Evolutionary conservation across 257 asterid species (phyloP).

Genomic region (Jacaranda copaia): DNA sequence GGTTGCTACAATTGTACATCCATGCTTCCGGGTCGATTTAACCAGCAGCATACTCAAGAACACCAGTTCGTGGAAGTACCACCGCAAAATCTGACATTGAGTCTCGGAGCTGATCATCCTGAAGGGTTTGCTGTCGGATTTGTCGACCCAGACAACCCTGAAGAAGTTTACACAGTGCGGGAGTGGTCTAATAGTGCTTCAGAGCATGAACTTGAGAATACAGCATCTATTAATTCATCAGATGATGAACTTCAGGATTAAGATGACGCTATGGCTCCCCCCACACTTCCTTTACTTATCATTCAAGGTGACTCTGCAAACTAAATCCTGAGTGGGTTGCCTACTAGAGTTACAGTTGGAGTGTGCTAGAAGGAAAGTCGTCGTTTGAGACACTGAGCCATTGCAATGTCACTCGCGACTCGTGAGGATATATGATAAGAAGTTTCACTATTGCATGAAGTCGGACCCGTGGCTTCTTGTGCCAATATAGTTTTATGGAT

Average conservation of each 20-base stretch:
- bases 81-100: slow-evolving; percentile 25
- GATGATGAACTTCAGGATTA: slow-evolving; percentile 20
- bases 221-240: slow-evolving; percentile 6
- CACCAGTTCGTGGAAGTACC: slow-evolving; percentile 51
- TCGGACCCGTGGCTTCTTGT: neutral
- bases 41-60: slow-evolving; percentile 77
- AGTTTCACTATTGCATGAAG: neutral
- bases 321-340: no score
- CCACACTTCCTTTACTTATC: neutral
- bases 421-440: neutral
- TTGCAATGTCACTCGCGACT: no score
- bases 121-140: slow-evolving; percentile 21
- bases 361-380: no score
- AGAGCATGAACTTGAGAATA: slow-evolving; percentile 12
- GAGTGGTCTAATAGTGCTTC: slow-evolving; percentile 32
- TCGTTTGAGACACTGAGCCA: no score
- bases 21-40: slow-evolving; percentile 73
- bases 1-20: slow-evolving; percentile 59
- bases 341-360: no score
- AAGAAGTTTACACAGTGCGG: slow-evolving; percentile 22
- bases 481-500: neutral
- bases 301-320: neutral
- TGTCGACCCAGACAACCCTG: slow-evolving; percentile 9
- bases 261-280: slow-evolving; percentile 3
- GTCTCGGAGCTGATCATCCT: slow-evolving; percentile 31